phyloP scores from a whole-genome alignment of 208 protist genomes.

The Endotrypanum monterogeii region DNA sequence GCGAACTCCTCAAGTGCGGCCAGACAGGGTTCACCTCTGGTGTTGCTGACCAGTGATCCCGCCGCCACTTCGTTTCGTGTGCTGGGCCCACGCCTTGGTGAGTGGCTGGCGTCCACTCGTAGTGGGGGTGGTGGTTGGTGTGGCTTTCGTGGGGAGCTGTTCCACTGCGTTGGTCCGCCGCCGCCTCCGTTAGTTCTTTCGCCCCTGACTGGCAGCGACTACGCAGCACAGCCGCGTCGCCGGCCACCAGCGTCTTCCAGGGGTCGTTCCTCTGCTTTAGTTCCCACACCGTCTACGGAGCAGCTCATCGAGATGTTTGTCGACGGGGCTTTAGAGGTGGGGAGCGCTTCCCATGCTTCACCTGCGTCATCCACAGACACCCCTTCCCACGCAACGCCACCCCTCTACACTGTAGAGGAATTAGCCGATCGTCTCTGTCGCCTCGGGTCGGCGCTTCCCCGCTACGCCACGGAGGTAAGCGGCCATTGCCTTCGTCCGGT shows the following conservation, averaged over 20 bases:
- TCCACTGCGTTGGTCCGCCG: conserved; percentile 19
- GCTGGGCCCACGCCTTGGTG: conserved; percentile 21
- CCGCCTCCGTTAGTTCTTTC: background rate
- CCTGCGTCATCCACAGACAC: background rate
- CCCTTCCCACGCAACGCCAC: background rate
- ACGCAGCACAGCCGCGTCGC: background rate
- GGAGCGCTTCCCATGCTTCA: background rate
- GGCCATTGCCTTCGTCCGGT: conserved; percentile 31
- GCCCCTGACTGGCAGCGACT: background rate
- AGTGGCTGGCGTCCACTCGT: conserved; percentile 25
- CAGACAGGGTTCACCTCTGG: background rate
- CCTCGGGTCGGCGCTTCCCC: conserved; percentile 47
- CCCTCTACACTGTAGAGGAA: conserved; percentile 40
- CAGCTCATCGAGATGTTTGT: conserved; percentile 20
- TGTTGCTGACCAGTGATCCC: conserved; percentile 21
- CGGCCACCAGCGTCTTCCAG: background rate
- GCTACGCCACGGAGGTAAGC: conserved; percentile 27
- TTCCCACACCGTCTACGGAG: background rate
- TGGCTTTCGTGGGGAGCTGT: conserved; percentile 33
- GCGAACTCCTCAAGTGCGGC: background rate
- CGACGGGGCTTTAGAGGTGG: conserved; percentile 30
- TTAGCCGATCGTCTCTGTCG: conserved; percentile 66
- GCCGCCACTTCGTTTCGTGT: conserved; percentile 25
- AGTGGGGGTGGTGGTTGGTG: conserved; percentile 21
- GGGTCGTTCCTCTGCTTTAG: background rate